Evolutionary conservation across 2,329 filamentous ascomycete species (phyloP), one percentile per base, ranked within the genome.

Genomic region (Paecilomyces niveus): DNA sequence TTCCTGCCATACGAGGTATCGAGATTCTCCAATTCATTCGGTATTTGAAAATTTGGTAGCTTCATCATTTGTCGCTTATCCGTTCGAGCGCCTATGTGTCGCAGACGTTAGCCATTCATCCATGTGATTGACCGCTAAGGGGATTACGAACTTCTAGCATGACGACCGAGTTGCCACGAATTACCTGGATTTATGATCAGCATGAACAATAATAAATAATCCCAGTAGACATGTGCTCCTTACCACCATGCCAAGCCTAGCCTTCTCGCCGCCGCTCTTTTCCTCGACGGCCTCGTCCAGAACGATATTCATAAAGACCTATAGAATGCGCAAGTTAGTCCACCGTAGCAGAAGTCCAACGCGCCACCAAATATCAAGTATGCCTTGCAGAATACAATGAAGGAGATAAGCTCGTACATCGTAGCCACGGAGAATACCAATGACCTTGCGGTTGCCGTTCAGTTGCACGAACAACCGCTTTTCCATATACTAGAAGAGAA

Each of bases 291-390:
- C 93, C 68, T 99, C 94, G 75, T 99, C 95, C 24, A 99, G 85
- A 51, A 99, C 94, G 72, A 99, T 92, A 79, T 99, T 99, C 71
- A 99, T 81, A 80, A 97, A 99, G 62, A 97, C 92, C 93, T 97
- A 65, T 9, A 21, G 29, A 59, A 29, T 45, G 59, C 57, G 26
- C 5, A 29, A 33, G 29, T 52, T 32, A 54, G 50, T 51, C 49
- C 10, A 26, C 29, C 29, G 29, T 24, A 13, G 11, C n/a, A 50
- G 31, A 32, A 24, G 51, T 49, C n/a, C 35, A 53, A 29, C n/a
- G 39, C 32, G 5, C 11, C n/a, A 50, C 3, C 31, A 11, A 26
- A 39, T 55, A 45, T n/a, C n/a, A 45, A n/a, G n/a, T 45, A n/a
- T 45, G n/a, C n/a, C 39, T 6, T 18, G 54, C 3, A 50, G 45